phyloP scores from a whole-genome alignment of 257 asterid genomes.

The Craterostigma plantagineum region DNA sequence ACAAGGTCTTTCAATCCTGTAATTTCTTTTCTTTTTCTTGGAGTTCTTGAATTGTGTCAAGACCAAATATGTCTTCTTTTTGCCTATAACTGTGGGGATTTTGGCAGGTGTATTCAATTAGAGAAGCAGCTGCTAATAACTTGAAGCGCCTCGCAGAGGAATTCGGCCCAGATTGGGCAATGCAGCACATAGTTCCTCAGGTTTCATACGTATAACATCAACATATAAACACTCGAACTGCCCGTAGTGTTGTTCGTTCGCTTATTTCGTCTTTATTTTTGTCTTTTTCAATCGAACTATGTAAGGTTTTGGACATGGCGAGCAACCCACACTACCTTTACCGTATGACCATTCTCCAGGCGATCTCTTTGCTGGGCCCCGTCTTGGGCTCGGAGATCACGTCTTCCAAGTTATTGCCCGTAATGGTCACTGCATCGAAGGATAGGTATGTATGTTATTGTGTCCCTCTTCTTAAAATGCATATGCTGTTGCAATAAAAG shows the following conservation, averaged over 20 bases:
- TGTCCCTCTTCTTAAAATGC: slow-evolving; percentile 2
- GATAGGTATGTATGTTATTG: slow-evolving; percentile 56
- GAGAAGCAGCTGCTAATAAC: slow-evolving; percentile 44
- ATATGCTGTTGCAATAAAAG: background rate
- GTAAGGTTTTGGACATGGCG: slow-evolving; percentile 37
- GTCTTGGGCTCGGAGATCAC: slow-evolving; percentile 94
- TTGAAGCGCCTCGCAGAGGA: slow-evolving; percentile 75
- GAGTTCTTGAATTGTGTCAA: no score
- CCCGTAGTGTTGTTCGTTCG: no score
- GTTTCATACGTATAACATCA: slow-evolving; percentile 13
- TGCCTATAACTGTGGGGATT: no score
- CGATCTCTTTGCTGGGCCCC: slow-evolving; percentile 41
- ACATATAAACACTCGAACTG: no score
- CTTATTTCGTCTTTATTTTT: no score
- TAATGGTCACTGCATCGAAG: slow-evolving; percentile 50
- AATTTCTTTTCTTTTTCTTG: background rate
- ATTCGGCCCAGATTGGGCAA: slow-evolving; percentile 90
- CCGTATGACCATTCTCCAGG: slow-evolving; percentile 40
- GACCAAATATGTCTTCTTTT: background rate
- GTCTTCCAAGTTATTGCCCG: slow-evolving; percentile 70
- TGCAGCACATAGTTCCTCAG: slow-evolving; percentile 88
- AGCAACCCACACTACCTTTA: slow-evolving; percentile 38
- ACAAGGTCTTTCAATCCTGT: slow-evolving; percentile 28
- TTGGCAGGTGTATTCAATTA: slow-evolving; percentile 7
- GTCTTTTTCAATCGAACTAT: background rate